Evolutionary conservation across 164 flowering plant species (phyloP).

Genomic region (Chimonanthus salicifolius): DNA sequence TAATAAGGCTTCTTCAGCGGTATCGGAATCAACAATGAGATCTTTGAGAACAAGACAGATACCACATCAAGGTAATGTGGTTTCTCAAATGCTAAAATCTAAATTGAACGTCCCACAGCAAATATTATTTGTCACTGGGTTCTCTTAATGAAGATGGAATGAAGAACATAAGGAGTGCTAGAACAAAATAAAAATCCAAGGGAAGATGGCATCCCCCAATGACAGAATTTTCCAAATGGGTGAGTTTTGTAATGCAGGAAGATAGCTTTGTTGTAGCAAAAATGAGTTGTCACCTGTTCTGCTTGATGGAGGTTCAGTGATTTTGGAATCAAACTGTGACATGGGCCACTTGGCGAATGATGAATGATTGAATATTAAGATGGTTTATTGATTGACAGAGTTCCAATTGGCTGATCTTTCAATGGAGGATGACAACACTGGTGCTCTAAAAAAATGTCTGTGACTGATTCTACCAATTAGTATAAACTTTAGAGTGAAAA

Average conservation of each 20-base stretch:
- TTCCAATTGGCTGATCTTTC: background rate
- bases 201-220: background rate
- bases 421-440: background rate
- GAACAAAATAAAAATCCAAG: background rate
- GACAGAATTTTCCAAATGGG: background rate
- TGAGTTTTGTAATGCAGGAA: background rate
- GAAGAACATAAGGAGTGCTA: background rate
- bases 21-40: background rate
- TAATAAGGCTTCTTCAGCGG: background rate
- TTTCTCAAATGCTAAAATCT: background rate
- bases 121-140: background rate
- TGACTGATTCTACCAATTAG: background rate
- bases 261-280: background rate
- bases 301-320: background rate
- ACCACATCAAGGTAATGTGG: background rate
- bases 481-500: background rate
- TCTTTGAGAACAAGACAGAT: background rate
- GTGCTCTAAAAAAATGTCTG: background rate
- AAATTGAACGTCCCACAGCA: background rate
- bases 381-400: background rate
- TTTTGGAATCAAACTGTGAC: background rate
- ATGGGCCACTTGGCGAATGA: background rate
- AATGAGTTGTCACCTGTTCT: background rate
- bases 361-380: background rate
- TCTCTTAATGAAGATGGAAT: background rate